Evolutionary conservation across 129 eudicot species (phyloP).

Genomic region (Dittrichia graveolens): DNA sequence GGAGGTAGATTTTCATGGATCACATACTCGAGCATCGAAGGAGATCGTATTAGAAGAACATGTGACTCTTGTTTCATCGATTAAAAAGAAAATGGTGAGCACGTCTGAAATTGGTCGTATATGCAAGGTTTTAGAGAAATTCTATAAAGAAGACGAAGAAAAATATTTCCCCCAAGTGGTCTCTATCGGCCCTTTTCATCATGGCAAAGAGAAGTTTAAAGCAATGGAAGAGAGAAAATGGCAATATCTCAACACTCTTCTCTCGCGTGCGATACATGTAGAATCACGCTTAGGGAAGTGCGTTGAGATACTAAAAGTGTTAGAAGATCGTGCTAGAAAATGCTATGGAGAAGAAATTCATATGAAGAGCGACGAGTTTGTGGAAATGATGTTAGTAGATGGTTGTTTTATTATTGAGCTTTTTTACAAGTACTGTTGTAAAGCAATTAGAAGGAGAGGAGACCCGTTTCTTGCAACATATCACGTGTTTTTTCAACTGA

Average conservation of each 20-base stretch:
- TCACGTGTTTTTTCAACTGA: slow-evolving; percentile 36
- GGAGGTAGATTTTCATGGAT: slow-evolving; percentile 30
- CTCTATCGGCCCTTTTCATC: slow-evolving; percentile 78
- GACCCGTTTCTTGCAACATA: slow-evolving; percentile 46
- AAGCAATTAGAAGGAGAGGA: slow-evolving; percentile 58
- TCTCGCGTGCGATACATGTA: slow-evolving; percentile 39
- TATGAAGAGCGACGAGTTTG: slow-evolving; percentile 45
- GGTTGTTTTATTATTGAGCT: slow-evolving; percentile 76
- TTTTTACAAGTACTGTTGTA: slow-evolving; percentile 43
- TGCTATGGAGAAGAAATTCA: slow-evolving; percentile 44
- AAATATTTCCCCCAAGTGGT: slow-evolving; percentile 50
- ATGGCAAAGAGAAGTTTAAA: slow-evolving; percentile 27
- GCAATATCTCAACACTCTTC: slow-evolving; percentile 55
- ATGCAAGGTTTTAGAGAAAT: slow-evolving; percentile 43
- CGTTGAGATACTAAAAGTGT: slow-evolving; percentile 35
- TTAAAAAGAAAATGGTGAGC: slow-evolving; percentile 46
- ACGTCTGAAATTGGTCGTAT: slow-evolving; percentile 38
- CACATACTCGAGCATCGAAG: slow-evolving; percentile 20
- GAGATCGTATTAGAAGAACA: slow-evolving; percentile 36
- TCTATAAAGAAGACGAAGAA: slow-evolving; percentile 33
- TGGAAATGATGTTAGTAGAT: slow-evolving; percentile 64
- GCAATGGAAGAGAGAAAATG: slow-evolving; percentile 55
- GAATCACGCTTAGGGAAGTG: slow-evolving; percentile 45
- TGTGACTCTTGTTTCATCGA: slow-evolving; percentile 37
- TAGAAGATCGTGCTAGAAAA: slow-evolving; percentile 58